Conservation (phyloP, 2,329 filamentous ascomycete genomes). For the Shiraia bambusicola region DNA sequence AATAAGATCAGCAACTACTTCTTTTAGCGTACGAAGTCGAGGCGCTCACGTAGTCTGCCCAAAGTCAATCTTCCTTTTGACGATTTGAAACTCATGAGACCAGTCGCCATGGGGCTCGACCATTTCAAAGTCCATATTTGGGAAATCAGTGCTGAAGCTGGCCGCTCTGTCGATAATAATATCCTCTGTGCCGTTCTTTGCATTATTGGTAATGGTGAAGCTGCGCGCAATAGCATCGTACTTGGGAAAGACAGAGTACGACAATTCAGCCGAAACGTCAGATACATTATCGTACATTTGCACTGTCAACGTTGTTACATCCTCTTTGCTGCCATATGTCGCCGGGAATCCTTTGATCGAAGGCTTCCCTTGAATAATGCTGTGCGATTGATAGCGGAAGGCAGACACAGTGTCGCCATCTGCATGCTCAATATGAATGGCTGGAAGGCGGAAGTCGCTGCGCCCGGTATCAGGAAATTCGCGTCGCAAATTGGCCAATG, state of each 20-base stretch:
- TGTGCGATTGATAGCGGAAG: slow-evolving; percentile 60
- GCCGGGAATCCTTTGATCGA: slow-evolving; percentile 58
- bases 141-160: slow-evolving; percentile 63
- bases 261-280: slow-evolving; percentile 59
- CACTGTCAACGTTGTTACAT: slow-evolving; percentile 62
- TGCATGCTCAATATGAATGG: slow-evolving; percentile 61
- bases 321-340: slow-evolving; percentile 58
- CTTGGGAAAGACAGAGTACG: slow-evolving; percentile 64
- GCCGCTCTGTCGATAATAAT: slow-evolving; percentile 60
- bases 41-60: slow-evolving; percentile 48
- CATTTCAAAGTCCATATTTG: slow-evolving; percentile 62
- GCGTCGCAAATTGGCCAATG: slow-evolving; percentile 55
- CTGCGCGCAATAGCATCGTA: slow-evolving; percentile 64
- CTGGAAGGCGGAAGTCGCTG: slow-evolving; percentile 64
- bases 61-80: slow-evolving; percentile 58
- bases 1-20: slow-evolving; percentile 6
- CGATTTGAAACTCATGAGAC: slow-evolving; percentile 59
- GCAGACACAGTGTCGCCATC: slow-evolving; percentile 61
- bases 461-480: slow-evolving; percentile 67
- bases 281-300: slow-evolving; percentile 61
- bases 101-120: slow-evolving; percentile 65
- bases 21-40: no score
- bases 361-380: slow-evolving; percentile 60
- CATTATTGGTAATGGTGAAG: slow-evolving; percentile 59
- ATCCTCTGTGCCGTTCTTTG: slow-evolving; percentile 49